Conservation (phyloP, 2,329 filamentous ascomycete genomes). For the Fusarium transvaalense region DNA sequence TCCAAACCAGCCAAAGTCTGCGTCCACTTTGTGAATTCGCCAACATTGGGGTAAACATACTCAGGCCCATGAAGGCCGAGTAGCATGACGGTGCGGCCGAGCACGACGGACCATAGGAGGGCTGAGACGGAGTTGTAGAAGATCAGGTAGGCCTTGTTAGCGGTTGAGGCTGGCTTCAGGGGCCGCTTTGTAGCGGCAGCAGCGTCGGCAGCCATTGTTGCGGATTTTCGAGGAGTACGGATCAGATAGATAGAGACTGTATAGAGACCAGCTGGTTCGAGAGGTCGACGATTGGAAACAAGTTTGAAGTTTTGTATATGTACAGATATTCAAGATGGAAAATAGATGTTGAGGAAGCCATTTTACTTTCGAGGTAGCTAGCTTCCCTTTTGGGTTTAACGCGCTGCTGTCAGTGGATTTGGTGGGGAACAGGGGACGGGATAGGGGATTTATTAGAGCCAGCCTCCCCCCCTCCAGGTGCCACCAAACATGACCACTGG, state of each 20-base stretch:
- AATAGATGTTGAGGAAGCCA: constrained; percentile 40
- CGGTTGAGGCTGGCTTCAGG: constrained; percentile 47
- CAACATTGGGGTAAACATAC: constrained; percentile 71
- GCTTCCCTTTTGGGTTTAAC: constrained; percentile 38
- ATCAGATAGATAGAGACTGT: not conserved
- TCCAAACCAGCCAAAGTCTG: constrained; percentile 89
- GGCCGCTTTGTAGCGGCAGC: constrained; percentile 39
- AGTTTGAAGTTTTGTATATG: not conserved
- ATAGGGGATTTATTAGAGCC: not conserved
- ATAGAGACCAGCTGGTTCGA: not conserved
- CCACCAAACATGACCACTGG: no score
- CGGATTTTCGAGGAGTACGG: not conserved
- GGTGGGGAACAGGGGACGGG: constrained; percentile 19
- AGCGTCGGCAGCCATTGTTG: constrained; percentile 43
- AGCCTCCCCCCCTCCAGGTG: no score
- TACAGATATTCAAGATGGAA: constrained; percentile 9
- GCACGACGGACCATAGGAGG: constrained; percentile 81
- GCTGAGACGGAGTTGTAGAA: constrained; percentile 87
- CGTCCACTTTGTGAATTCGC: constrained; percentile 79
- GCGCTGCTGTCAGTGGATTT: constrained; percentile 8
- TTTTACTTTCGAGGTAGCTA: constrained; percentile 20
- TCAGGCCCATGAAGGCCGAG: constrained; percentile 67
- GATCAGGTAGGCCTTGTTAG: constrained; percentile 79
- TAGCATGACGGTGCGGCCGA: constrained; percentile 73
- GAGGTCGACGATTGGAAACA: not conserved